Conservation (phyloP, 2,329 filamentous ascomycete species). For the Ophiocordyceps camponoti-saundersi region DNA sequence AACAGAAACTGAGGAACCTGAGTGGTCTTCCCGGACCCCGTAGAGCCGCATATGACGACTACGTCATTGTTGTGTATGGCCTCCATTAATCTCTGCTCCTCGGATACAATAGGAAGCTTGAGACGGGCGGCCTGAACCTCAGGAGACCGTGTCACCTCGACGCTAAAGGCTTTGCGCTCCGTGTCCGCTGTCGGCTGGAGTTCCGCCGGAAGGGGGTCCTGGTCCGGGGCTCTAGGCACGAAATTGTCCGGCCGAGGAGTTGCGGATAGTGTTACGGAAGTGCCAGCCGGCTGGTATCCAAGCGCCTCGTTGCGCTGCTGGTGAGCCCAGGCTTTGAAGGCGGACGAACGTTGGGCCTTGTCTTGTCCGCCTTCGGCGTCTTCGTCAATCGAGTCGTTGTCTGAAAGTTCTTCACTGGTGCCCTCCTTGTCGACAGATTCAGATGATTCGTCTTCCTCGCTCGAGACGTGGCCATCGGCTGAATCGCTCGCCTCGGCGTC, state of each 20-base stretch:
- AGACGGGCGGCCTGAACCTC: constrained; percentile 66
- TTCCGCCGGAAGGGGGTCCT: constrained; percentile 54
- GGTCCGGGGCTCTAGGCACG: constrained; percentile 47
- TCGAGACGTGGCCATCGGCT: constrained; percentile 6
- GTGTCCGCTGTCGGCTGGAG: constrained; percentile 42
- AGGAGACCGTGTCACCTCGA: constrained; percentile 50
- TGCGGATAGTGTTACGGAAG: constrained; percentile 22
- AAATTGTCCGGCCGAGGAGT: constrained; percentile 46
- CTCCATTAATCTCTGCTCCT: constrained; percentile 97
- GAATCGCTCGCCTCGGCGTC: constrained; percentile 14
- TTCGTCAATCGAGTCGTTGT: constrained; percentile 14
- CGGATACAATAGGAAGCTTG: constrained; percentile 74
- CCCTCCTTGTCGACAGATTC: constrained; percentile 11
- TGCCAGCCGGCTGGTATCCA: constrained; percentile 38
- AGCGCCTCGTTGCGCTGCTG: constrained; percentile 72
- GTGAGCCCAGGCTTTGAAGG: constrained; percentile 89
- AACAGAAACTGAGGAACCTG: constrained; percentile 94
- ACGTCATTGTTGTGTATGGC: constrained; percentile 83
- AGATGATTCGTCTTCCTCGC: constrained; percentile 6
- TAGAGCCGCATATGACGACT: constrained; percentile 84
- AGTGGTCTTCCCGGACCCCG: constrained; percentile 93
- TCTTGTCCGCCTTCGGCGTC: constrained; percentile 7
- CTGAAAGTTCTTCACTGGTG: constrained; percentile 11
- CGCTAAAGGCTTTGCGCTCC: constrained; percentile 57
- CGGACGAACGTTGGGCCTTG: constrained; percentile 28